Conservation (phyloP, 345 rosid genomes). For the Hypericum perforatum region DNA sequence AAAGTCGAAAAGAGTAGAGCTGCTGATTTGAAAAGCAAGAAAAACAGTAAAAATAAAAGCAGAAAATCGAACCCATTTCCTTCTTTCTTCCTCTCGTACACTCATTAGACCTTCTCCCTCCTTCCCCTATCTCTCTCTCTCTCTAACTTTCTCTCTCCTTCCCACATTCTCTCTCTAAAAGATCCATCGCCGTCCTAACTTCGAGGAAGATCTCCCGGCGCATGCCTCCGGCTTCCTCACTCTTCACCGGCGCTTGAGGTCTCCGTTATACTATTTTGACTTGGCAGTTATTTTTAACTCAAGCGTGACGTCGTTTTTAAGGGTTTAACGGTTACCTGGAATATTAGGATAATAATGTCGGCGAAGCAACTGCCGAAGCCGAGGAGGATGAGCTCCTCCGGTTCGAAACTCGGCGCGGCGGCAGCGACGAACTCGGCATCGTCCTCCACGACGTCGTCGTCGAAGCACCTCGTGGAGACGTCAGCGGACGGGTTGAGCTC, state of each 20-base stretch:
- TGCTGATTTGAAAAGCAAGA: no score
- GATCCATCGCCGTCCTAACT: background rate
- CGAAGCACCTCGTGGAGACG: constrained; percentile 66
- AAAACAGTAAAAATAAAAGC: no score
- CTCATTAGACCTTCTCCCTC: constrained; percentile 5
- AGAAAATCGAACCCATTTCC: background rate
- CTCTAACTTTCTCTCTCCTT: background rate
- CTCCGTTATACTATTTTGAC: no score
- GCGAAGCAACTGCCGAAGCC: constrained; percentile 52
- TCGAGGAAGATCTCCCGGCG: background rate
- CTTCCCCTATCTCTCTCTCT: background rate
- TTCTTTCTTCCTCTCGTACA: background rate
- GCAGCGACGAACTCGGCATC: constrained; percentile 69
- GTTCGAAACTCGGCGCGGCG: constrained; percentile 4
- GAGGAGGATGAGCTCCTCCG: constrained; percentile 34
- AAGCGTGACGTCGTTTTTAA: no score
- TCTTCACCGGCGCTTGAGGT: no score
- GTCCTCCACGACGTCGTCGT: constrained; percentile 86
- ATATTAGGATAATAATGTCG: constrained; percentile 43
- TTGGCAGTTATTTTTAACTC: no score
- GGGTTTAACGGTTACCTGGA: no score
- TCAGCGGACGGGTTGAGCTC: constrained; percentile 88
- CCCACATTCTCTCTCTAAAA: background rate
- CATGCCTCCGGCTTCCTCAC: no score
- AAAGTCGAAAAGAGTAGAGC: no score